Evolutionary conservation across 371 early-diverging fungal genomes (phyloP).

Genomic region (Lichtheimia ramosa): DNA sequence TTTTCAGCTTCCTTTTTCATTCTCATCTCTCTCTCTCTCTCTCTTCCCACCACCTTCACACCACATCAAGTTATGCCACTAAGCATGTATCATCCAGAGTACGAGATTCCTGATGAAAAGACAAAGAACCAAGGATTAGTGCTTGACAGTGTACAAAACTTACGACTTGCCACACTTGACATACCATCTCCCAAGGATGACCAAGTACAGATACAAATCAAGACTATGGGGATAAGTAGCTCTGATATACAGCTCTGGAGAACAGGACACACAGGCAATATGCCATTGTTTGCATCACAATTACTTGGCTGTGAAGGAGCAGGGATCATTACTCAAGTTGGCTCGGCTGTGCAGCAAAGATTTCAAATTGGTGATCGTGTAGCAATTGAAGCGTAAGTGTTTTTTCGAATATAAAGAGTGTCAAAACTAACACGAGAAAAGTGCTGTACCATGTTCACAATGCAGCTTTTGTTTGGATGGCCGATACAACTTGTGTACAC

Average conservation of each 20-base stretch:
- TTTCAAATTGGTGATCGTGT: constrained; percentile 12
- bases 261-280: background rate
- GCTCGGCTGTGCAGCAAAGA: background rate
- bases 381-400: constrained; percentile 9
- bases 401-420: background rate
- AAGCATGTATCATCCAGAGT: background rate
- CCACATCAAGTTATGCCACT: background rate
- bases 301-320: constrained; percentile 8
- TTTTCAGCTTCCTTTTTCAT: background rate
- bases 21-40: background rate
- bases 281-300: background rate
- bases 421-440: background rate
- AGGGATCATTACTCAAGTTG: constrained; percentile 3
- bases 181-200: constrained; percentile 6
- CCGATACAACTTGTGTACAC: constrained; percentile 10
- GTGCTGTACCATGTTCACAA: constrained; percentile 5
- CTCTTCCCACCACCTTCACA: background rate
- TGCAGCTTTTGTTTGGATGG: constrained; percentile 8
- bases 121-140: background rate
- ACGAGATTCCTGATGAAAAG: background rate
- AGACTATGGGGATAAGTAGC: background rate
- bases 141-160: background rate
- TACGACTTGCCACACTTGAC: background rate
- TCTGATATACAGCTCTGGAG: constrained; percentile 3
- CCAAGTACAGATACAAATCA: constrained; percentile 11